Percentiles rank a stretch among this genome's conserved stretches.
These are phyloP conservation scores for Cytospora piceae DNA, from an alignment of 2,329 filamentous ascomycete species.

Conservation along the genomic window DNA sequence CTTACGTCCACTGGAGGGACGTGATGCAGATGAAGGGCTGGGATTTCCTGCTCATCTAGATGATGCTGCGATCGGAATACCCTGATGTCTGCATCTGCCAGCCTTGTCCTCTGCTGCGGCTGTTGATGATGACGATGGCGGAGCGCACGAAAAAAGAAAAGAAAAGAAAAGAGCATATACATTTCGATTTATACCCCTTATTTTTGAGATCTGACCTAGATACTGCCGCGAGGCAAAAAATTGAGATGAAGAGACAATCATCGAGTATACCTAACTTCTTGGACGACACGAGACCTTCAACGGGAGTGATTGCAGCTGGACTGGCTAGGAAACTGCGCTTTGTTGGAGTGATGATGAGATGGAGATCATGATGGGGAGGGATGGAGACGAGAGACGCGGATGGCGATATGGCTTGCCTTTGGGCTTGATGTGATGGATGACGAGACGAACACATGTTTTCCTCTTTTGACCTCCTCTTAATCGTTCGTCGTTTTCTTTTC, in stretches of 20 bases:
- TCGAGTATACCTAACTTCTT: slow-evolving; percentile 29
- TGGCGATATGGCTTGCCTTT: slow-evolving; percentile 20
- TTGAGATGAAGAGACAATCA: slow-evolving; percentile 20
- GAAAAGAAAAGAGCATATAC: slow-evolving; percentile 20
- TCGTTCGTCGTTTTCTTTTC: slow-evolving; percentile 16
- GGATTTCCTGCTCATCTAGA: slow-evolving; percentile 87
- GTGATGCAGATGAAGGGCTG: slow-evolving; percentile 89
- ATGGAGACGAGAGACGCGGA: slow-evolving; percentile 13
- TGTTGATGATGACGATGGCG: slow-evolving; percentile 29
- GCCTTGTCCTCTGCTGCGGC: slow-evolving; percentile 27
- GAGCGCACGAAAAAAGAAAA: slow-evolving; percentile 27
- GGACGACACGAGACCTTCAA: slow-evolving; percentile 30
- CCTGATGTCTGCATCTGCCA: slow-evolving; percentile 27
- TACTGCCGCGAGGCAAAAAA: slow-evolving; percentile 30
- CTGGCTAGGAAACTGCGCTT: slow-evolving; percentile 28
- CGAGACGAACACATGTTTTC: slow-evolving; percentile 17
- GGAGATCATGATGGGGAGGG: slow-evolving; percentile 5
- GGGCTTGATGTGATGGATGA: slow-evolving; percentile 24
- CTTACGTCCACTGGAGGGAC: slow-evolving; percentile 88
- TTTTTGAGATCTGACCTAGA: slow-evolving; percentile 30
- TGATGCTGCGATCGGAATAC: slow-evolving; percentile 28
- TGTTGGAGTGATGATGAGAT: slow-evolving; percentile 16
- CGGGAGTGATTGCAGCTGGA: slow-evolving; percentile 26
- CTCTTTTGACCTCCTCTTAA: slow-evolving; percentile 11
- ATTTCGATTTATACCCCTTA: slow-evolving; percentile 38